These are phyloP conservation scores for Verbascum thapsus DNA, from an alignment of 257 asterid genomes.

Conservation along the genomic window DNA sequence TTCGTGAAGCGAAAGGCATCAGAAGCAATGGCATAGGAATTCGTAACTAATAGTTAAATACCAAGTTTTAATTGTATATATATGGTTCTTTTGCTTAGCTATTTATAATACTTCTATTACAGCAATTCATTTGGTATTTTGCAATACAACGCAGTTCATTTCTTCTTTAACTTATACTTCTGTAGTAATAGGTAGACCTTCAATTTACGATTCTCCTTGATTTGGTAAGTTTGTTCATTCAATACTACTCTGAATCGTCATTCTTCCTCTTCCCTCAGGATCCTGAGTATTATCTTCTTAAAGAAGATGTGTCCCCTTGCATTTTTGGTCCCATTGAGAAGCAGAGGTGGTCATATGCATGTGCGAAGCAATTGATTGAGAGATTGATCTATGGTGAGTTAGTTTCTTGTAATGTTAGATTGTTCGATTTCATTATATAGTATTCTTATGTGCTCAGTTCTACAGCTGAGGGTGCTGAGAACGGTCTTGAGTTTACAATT, in stretches of 20 bases:
- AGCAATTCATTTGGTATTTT: background rate
- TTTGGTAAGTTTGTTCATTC: slow-evolving; percentile 3
- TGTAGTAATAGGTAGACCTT: background rate
- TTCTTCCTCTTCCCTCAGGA: slow-evolving; percentile 55
- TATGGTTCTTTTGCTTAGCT: background rate
- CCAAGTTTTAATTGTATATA: background rate
- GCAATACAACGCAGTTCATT: background rate
- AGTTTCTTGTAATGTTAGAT: slow-evolving; percentile 21
- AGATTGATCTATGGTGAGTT: slow-evolving; percentile 86
- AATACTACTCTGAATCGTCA: slow-evolving; percentile 22
- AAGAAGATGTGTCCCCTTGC: slow-evolving; percentile 90
- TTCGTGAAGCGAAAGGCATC: background rate
- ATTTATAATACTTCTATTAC: background rate
- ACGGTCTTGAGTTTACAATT: slow-evolving; percentile 87
- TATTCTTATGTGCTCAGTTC: slow-evolving; percentile 23
- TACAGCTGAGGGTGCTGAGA: slow-evolving; percentile 99
- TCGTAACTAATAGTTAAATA: background rate
- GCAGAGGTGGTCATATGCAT: slow-evolving; percentile 99
- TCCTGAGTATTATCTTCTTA: slow-evolving; percentile 73
- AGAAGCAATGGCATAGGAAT: background rate
- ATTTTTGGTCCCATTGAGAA: slow-evolving; percentile 94
- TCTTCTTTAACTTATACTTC: background rate
- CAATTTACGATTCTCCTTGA: background rate
- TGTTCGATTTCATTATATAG: slow-evolving; percentile 18
- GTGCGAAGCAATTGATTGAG: slow-evolving; percentile 94